phyloP scores from a whole-genome alignment of 2,329 filamentous ascomycete genomes.

The Ophiostoma quercus region DNA sequence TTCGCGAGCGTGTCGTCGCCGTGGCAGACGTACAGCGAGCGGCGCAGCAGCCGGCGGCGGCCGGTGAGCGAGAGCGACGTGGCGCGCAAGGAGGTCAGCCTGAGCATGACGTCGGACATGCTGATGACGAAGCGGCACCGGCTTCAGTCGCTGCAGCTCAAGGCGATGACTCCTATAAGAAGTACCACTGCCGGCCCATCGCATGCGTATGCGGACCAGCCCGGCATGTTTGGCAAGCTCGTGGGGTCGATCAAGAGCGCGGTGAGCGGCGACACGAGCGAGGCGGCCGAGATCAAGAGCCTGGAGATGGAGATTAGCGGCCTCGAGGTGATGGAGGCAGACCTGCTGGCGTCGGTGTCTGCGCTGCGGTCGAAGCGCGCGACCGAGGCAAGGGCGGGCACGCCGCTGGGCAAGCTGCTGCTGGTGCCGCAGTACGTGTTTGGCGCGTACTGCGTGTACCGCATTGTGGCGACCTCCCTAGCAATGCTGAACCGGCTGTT shows the following conservation, averaged over 20 bases:
- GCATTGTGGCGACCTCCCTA: constrained; percentile 66
- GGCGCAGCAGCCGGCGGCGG: constrained; percentile 43
- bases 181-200: constrained; percentile 20
- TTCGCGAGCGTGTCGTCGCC: constrained; percentile 84
- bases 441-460: constrained; percentile 77
- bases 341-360: constrained; percentile 60
- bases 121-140: constrained; percentile 68
- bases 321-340: constrained; percentile 72
- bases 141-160: constrained; percentile 64
- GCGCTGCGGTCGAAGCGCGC: constrained; percentile 58
- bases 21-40: constrained; percentile 74
- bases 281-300: constrained; percentile 56
- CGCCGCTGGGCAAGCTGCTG: constrained; percentile 59
- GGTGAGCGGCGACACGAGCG: constrained; percentile 50
- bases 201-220: background rate
- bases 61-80: constrained; percentile 70
- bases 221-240: constrained; percentile 58
- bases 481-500: constrained; percentile 60
- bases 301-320: constrained; percentile 73
- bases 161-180: constrained; percentile 35
- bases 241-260: constrained; percentile 55
- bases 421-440: constrained; percentile 62
- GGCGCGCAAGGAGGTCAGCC: constrained; percentile 68
- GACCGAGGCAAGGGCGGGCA: constrained; percentile 62
- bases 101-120: constrained; percentile 76